Base-by-base conservation (phyloP, 768 basidiomycete genomes). In the Agaricus subrufescens region DNA sequence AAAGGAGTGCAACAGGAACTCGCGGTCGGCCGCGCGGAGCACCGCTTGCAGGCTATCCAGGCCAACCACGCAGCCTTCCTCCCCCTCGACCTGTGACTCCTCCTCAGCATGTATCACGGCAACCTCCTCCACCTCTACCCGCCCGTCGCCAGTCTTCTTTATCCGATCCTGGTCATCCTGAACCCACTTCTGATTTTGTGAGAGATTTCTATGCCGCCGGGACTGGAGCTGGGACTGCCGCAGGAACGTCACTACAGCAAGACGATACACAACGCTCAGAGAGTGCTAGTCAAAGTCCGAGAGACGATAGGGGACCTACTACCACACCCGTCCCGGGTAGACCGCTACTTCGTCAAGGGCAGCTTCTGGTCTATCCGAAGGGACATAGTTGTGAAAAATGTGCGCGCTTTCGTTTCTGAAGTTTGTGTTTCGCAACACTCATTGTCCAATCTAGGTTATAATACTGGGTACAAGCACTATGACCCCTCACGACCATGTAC, bases 401-500 rank as follows among this genome's bases (percentile, higher is more conserved):
- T 89, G 61, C 52, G 75, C 69, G 30, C 27, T 14, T 50, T 4
- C 30, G 19, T 7, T 14, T 40, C 19, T 49, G n/a, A 8, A 29
- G 25, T 4, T 19, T 25, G 8, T 34, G 14, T 12, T 29, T 6
- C 29, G 7, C 38, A 29, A 19, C 19, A 19, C 19, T 34, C 14
- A 14, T 9, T 5, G 12, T 25, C 30, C 6, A 10, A 14, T 29
- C 12, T 42, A 91, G 90, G 90, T 62, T 73, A 73, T 39, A 92
- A 93, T 66, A 82, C 79, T 0, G 90, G 91, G 2, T 92, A 85
- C 70, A 89, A 89, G 67, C 73, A 78, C 55, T 73, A 71, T 38
- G 87, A 91, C 66, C 87, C 87, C 0, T 65, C 74, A 1, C 73
- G 82, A 54, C 86, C 89, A 5, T 91, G 91, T 64, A 73, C 75